Evolutionary conservation across 805 yeast genomes (phyloP).

Genomic region (Dipodascus geniculatus): DNA sequence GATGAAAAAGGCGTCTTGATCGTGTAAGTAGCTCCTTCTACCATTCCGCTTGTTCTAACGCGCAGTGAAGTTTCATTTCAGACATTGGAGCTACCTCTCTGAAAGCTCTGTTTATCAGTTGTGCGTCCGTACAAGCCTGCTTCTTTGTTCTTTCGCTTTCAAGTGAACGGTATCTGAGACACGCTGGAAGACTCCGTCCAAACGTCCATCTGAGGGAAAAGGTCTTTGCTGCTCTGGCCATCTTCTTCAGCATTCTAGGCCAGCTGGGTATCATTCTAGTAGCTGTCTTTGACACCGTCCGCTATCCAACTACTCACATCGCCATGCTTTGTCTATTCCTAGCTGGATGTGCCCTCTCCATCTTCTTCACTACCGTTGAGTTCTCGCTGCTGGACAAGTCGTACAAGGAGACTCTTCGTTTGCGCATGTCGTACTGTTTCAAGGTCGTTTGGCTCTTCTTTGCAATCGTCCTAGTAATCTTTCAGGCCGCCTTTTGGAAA

Average conservation of each 20-base stretch:
- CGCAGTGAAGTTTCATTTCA: conserved; percentile 41
- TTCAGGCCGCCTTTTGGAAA: conserved; percentile 34
- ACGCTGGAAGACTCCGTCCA: conserved; percentile 42
- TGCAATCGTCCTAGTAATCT: conserved; percentile 61
- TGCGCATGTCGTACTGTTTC: conserved; percentile 32
- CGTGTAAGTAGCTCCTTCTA: background rate
- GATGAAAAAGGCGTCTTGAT: background rate
- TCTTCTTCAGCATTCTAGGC: conserved; percentile 42
- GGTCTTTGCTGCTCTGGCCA: conserved; percentile 31
- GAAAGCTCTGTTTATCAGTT: conserved; percentile 75
- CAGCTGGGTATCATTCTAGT: conserved; percentile 66
- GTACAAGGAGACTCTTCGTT: conserved; percentile 25
- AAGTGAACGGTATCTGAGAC: conserved; percentile 53
- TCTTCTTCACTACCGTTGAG: conserved; percentile 34
- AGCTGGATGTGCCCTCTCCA: conserved; percentile 46
- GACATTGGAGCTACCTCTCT: conserved; percentile 82
- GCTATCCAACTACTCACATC: conserved; percentile 39
- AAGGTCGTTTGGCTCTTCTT: conserved; percentile 55
- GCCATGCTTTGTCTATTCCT: conserved; percentile 68
- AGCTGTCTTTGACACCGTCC: conserved; percentile 56
- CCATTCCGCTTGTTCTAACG: background rate
- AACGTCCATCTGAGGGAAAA: conserved; percentile 35
- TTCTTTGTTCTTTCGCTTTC: conserved; percentile 54
- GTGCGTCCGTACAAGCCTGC: conserved; percentile 67
- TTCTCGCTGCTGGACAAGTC: conserved; percentile 36